A percentile compares a stretch with the other conserved stretches of the same genome.
Conservation (phyloP, 1,284 basidiomycete genomes). For the Cutaneotrichosporon daszewskae region DNA sequence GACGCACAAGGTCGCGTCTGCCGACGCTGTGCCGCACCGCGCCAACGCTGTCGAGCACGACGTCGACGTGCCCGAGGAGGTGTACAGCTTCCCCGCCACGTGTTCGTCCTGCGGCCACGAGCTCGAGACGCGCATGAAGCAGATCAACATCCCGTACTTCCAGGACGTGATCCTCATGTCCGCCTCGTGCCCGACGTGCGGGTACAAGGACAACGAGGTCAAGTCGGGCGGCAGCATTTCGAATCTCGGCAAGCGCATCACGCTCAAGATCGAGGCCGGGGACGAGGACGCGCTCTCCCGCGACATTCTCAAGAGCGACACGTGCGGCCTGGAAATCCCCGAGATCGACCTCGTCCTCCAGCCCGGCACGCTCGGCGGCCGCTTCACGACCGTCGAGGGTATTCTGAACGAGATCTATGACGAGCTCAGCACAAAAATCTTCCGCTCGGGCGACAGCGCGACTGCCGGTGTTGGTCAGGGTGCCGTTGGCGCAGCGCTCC, state of each 20-base stretch:
- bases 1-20: conserved; percentile 43
- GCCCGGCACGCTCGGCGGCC: conserved; percentile 92
- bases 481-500: conserved; percentile 30
- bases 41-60: conserved; percentile 20
- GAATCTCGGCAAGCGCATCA: conserved; percentile 76
- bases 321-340: conserved; percentile 82
- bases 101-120: conserved; percentile 85
- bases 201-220: conserved; percentile 96
- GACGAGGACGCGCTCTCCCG: conserved; percentile 90
- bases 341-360: conserved; percentile 91
- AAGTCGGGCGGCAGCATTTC: conserved; percentile 90
- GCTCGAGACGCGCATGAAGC: conserved; percentile 89
- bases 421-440: conserved; percentile 86
- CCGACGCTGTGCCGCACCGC: conserved; percentile 30
- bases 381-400: conserved; percentile 96
- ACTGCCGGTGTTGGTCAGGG: conserved; percentile 34
- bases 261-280: conserved; percentile 66
- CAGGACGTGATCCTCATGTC: conserved; percentile 99
- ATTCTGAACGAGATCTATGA: conserved; percentile 92
- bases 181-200: conserved; percentile 89
- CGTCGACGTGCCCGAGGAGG: conserved; percentile 63
- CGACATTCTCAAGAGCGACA: conserved; percentile 94
- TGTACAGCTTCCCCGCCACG: conserved; percentile 79
- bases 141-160: conserved; percentile 96
- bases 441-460: conserved; percentile 53